phyloP scores from a whole-genome alignment of 257 asterid genomes.

The Coffea eugenioides region DNA sequence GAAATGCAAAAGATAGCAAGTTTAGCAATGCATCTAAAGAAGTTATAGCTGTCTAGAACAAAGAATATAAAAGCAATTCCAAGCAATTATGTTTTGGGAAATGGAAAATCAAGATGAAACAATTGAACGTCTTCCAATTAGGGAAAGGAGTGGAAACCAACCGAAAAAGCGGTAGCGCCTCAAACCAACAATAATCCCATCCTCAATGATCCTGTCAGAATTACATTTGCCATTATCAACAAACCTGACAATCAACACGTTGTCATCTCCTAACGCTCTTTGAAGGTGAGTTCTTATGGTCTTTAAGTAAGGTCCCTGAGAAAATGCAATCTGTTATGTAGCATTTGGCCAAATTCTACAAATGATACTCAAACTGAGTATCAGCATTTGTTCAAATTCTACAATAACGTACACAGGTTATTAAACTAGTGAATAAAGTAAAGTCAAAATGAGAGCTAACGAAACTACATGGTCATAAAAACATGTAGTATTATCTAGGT shows the following conservation, averaged over 20 bases:
- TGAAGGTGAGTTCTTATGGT: constrained; percentile 66
- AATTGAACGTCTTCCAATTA: constrained; percentile 1
- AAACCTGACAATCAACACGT: constrained; percentile 64
- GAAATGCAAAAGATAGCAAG: neutral
- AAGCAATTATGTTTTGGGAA: neutral
- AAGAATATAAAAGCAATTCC: neutral
- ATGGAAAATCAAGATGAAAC: constrained; percentile 6
- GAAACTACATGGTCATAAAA: neutral
- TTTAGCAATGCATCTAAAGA: too few species aligned
- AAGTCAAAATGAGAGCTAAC: neutral
- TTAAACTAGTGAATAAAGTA: neutral
- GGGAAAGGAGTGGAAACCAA: constrained; percentile 25
- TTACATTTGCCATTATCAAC: constrained; percentile 26
- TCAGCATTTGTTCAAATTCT: too few species aligned
- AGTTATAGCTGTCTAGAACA: neutral
- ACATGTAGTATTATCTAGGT: neutral
- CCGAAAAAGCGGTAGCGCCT: constrained; percentile 73
- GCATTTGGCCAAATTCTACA: too few species aligned
- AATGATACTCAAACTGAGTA: too few species aligned
- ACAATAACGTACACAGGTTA: too few species aligned
- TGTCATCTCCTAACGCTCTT: constrained; percentile 67
- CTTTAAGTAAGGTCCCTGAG: constrained; percentile 74
- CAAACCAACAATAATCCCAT: constrained; percentile 72
- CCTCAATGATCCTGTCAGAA: constrained; percentile 31
- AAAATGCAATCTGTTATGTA: neutral